Conservation (phyloP, 83 land plant species). For the Diphasiastrum complanatum region DNA sequence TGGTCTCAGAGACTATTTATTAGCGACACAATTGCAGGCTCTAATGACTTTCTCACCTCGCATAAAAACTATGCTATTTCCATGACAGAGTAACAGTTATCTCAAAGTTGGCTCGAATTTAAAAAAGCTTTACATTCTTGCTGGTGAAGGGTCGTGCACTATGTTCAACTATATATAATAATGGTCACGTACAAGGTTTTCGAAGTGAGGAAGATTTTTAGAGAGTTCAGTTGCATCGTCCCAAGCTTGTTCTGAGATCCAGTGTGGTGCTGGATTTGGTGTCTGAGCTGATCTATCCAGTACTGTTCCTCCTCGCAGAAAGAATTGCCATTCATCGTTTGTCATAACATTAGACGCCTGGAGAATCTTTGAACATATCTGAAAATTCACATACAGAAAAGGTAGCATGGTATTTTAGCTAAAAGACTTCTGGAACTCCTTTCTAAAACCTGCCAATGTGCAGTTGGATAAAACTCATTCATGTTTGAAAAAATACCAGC, state of each 20-base stretch:
- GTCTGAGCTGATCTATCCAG: constrained; percentile 28
- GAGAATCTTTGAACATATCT: constrained; percentile 32
- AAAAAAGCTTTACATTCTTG: neutral
- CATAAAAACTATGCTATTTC: no score
- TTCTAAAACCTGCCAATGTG: no score
- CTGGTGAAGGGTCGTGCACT: no score
- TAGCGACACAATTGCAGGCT: no score
- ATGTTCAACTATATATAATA: no score
- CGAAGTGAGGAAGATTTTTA: constrained; percentile 19
- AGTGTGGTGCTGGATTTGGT: constrained; percentile 26
- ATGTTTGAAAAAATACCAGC: no score
- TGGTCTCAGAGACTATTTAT: no score
- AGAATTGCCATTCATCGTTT: constrained; percentile 31
- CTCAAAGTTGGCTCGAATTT: neutral
- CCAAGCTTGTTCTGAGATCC: constrained; percentile 31
- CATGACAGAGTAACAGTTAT: neutral
- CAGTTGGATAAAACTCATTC: no score
- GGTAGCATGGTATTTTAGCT: no score
- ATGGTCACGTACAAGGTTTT: constrained; percentile 28
- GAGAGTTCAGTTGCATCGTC: constrained; percentile 28
- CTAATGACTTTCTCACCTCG: no score
- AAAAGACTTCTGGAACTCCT: no score
- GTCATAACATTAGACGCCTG: constrained; percentile 24
- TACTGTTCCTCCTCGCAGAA: constrained; percentile 29
- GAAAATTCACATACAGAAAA: neutral